Base-by-base conservation (phyloP, 1,284 basidiomycete species). In the Cerrena zonata region DNA sequence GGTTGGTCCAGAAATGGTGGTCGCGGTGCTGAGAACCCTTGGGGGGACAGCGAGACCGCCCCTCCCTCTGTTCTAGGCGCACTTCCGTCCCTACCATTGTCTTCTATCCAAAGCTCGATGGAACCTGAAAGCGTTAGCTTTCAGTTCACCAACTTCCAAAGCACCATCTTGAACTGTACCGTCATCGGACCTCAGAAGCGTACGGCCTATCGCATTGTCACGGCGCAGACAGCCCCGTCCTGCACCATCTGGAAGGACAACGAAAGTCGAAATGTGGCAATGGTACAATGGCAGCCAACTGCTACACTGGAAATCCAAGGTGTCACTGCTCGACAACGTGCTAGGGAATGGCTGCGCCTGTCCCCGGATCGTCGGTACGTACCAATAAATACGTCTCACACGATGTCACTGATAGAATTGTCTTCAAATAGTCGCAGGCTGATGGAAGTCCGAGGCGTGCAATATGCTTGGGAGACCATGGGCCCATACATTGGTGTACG, bases 11-110 rank as follows among this genome's bases (percentile, higher is more conserved):
- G 56, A 48, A 47, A 51, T 26, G 47, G 51, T 23, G 11, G 26
- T 12, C 12, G 26, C 42, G 45, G 47, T 26, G 19, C 41, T 25
- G 27, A 18, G 46, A 53, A 48, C 47, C 40, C 23, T 42, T 49
- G 47, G 47, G 40, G 26, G 24, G 39, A 55, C n/a, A 47, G 25
- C 25, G 57, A 47, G 7, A 60, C 56, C 38, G 52, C 50, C 18
- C 54, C 72, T 12, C 76, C 79, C 45, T 82, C 81, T 36, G 65
- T 81, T 45, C 79, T 77, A 56, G 80, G 80, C 15, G 80, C 81
- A 1, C 73, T 83, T n/a, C 82, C 82, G 13, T 80, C 80, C 52
- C 72, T 75, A 0, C 54, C 59, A 12, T 39, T 59, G 3, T 51
- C 52, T 12, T 51, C 57, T 27, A 53, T 46, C 45, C 56, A 58